phyloP scores from a whole-genome alignment of 352 stramenopile genomes.

The Globisporangium megalacanthum region DNA sequence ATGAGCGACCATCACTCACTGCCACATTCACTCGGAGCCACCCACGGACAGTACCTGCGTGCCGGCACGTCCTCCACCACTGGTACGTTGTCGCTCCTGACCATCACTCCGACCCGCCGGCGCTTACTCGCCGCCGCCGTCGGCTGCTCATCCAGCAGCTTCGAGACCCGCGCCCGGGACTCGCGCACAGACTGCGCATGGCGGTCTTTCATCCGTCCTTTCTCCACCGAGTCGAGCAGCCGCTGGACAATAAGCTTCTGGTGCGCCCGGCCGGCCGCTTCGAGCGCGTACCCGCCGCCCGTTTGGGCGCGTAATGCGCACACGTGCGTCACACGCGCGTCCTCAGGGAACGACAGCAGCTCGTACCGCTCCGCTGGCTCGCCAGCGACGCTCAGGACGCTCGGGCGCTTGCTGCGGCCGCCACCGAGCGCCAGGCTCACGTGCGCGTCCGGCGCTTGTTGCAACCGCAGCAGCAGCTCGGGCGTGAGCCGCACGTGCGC shows the following conservation, averaged over 20 bases:
- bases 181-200: constrained; percentile 69
- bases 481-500: constrained; percentile 71
- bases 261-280: constrained; percentile 54
- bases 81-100: background rate
- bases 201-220: constrained; percentile 77
- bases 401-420: constrained; percentile 15
- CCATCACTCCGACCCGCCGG: constrained; percentile 1
- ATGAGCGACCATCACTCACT: background rate
- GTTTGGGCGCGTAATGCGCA: constrained; percentile 35
- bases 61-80: background rate
- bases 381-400: constrained; percentile 35
- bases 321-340: constrained; percentile 61
- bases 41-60: background rate
- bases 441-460: constrained; percentile 16
- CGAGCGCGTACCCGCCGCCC: constrained; percentile 37
- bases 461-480: constrained; percentile 61
- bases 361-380: constrained; percentile 40
- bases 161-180: constrained; percentile 63
- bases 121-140: constrained; percentile 1
- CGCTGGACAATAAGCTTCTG: constrained; percentile 83
- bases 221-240: constrained; percentile 66
- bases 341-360: constrained; percentile 68
- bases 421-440: constrained; percentile 27
- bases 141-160: constrained; percentile 36
- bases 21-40: constrained; percentile 2